Percentiles rank a stretch among this genome's conserved stretches.
Evolutionary conservation across 805 yeast genomes (phyloP).

Genomic region (Candida broadrunensis): DNA sequence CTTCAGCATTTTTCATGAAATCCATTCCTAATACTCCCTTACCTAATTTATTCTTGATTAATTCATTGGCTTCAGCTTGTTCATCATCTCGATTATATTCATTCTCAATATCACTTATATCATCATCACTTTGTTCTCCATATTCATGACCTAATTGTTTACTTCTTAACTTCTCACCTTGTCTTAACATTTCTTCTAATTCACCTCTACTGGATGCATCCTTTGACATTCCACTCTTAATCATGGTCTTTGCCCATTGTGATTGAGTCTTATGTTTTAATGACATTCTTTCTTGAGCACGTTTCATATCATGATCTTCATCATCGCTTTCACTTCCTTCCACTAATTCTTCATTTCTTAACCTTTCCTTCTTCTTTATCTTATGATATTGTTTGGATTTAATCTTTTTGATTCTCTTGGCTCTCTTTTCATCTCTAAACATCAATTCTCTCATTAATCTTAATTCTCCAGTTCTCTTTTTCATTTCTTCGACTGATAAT

Average conservation of each 20-base stretch:
- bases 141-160: conserved; percentile 69
- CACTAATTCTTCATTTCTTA: conserved; percentile 65
- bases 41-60: conserved; percentile 47
- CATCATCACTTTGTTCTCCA: conserved; percentile 52
- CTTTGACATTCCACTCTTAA: conserved; percentile 84
- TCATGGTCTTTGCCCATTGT: conserved; percentile 88
- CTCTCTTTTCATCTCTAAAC: conserved; percentile 92
- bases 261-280: conserved; percentile 85
- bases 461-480: conserved; percentile 73
- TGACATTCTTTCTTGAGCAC: conserved; percentile 92
- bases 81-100: conserved; percentile 35
- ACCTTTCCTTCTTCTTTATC: conserved; percentile 79
- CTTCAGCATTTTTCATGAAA: conserved; percentile 89
- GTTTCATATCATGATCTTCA: conserved; percentile 65
- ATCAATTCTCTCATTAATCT: conserved; percentile 91
- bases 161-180: conserved; percentile 72
- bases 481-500: conserved; percentile 75
- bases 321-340: conserved; percentile 52
- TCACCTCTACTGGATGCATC: conserved; percentile 83
- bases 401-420: conserved; percentile 89
- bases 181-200: conserved; percentile 89
- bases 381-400: conserved; percentile 88
- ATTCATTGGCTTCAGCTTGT: conserved; percentile 30
- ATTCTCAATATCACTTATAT: conserved; percentile 42
- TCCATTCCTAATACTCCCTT: conserved; percentile 94